A percentile compares a stretch with the other conserved stretches of the same genome.
Conservation (phyloP, 495 filamentous ascomycete genomes). For the Talaromyces trachyspermus region DNA sequence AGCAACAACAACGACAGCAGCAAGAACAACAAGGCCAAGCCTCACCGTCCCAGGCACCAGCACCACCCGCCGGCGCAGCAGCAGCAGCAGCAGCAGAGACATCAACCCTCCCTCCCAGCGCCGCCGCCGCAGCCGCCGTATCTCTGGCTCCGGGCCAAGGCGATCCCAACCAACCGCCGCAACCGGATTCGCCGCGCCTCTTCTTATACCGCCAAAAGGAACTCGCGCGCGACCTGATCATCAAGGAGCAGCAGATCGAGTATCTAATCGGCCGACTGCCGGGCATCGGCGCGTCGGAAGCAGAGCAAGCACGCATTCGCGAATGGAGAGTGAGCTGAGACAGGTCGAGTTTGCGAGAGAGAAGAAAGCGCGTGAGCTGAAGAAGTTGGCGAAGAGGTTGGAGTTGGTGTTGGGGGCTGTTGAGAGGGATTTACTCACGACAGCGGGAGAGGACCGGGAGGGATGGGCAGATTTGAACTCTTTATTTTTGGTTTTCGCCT, state of each 20-base stretch:
- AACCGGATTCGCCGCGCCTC: constrained; percentile 52
- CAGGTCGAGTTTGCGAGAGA: constrained; percentile 64
- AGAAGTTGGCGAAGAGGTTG: constrained; percentile 55
- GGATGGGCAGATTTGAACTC: background rate
- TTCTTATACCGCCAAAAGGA: constrained; percentile 70
- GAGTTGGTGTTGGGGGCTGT: constrained; percentile 51
- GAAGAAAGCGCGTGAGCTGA: constrained; percentile 64
- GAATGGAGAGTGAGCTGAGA: constrained; percentile 71
- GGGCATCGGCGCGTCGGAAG: constrained; percentile 76
- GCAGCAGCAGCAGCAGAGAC: constrained; percentile 6
- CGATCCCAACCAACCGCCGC: constrained; percentile 30
- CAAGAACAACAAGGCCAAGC: constrained; percentile 15
- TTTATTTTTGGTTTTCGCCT: background rate
- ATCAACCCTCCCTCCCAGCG: constrained; percentile 4
- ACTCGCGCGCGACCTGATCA: constrained; percentile 76
- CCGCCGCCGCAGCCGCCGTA: constrained; percentile 7
- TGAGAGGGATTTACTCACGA: constrained; percentile 31
- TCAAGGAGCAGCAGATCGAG: constrained; percentile 94
- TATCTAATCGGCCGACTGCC: constrained; percentile 74
- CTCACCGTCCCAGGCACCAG: constrained; percentile 23
- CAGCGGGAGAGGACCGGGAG: constrained; percentile 9
- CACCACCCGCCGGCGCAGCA: too few relatives aligned
- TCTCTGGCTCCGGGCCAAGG: constrained; percentile 7
- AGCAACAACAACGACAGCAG: constrained; percentile 4
- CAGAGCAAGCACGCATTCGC: constrained; percentile 68